Conservation (phyloP, 2,329 filamentous ascomycete genomes). For the Metarhizium humberi region DNA sequence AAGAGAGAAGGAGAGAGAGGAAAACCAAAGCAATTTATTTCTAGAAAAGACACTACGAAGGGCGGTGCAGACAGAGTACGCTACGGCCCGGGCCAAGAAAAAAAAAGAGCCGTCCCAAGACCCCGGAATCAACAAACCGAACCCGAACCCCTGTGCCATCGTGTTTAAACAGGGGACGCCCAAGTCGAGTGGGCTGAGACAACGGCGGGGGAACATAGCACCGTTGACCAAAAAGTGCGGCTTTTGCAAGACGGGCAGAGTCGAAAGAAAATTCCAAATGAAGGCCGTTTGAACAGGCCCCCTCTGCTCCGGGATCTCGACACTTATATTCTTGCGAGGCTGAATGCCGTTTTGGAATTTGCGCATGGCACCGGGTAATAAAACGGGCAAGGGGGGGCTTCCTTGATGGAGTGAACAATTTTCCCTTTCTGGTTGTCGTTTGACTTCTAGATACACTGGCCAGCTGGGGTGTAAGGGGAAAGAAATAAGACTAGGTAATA, state of each 20-base stretch:
- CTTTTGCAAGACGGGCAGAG: too few relatives aligned
- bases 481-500: too few relatives aligned
- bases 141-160: not conserved
- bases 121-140: not conserved
- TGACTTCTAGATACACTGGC: too few relatives aligned
- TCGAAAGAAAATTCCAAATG: too few relatives aligned
- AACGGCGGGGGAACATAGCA: not conserved
- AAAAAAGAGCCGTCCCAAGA: not conserved
- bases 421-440: too few relatives aligned
- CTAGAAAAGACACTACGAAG: too few relatives aligned
- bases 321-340: not conserved
- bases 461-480: too few relatives aligned
- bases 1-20: not conserved
- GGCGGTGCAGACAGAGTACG: not conserved
- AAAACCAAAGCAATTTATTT: too few relatives aligned
- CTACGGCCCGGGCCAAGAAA: not conserved
- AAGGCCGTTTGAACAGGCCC: too few relatives aligned
- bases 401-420: not conserved
- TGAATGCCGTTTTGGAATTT: too few relatives aligned
- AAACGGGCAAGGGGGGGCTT: not conserved
- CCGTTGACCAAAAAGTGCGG: too few relatives aligned
- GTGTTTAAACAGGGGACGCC: not conserved
- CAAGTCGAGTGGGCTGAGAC: not conserved
- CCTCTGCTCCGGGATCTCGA: too few relatives aligned
- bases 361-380: not conserved